phyloP scores from a whole-genome alignment of 257 asterid species.

The Solanum piurae region DNA sequence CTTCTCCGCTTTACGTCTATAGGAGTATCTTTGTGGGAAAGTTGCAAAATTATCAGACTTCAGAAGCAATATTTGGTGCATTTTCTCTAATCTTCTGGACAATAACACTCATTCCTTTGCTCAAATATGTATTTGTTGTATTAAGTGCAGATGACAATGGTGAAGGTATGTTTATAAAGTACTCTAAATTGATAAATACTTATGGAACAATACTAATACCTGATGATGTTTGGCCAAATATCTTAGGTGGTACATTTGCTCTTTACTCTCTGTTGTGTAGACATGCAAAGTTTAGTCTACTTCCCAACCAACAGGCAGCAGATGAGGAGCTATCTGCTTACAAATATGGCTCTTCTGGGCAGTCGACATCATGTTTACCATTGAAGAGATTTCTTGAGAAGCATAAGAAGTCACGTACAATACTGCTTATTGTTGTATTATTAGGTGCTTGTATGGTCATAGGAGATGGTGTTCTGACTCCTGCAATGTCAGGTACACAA shows the following conservation, averaged over 20 bases:
- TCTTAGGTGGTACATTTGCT: slow-evolving; percentile 92
- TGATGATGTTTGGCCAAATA: slow-evolving; percentile 17
- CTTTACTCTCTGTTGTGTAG: slow-evolving; percentile 89
- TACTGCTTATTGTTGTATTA: slow-evolving; percentile 69
- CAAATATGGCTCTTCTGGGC: slow-evolving; percentile 63
- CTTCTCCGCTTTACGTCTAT: slow-evolving; percentile 88
- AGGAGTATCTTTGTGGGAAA: slow-evolving; percentile 62
- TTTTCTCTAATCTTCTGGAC: slow-evolving; percentile 95
- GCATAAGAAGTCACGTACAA: slow-evolving; percentile 58
- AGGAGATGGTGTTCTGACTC: slow-evolving; percentile 54
- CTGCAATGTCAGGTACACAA: slow-evolving; percentile 58
- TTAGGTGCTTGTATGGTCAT: slow-evolving; percentile 51
- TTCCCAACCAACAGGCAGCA: slow-evolving; percentile 98
- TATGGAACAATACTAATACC: neutral
- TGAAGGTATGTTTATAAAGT: slow-evolving; percentile 50
- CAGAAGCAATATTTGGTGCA: slow-evolving; percentile 77
- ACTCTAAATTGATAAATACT: neutral
- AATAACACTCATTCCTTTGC: slow-evolving; percentile 80
- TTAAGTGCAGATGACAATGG: slow-evolving; percentile 85
- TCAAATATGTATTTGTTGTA: slow-evolving; percentile 60
- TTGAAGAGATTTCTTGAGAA: slow-evolving; percentile 74
- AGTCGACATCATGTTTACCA: slow-evolving; percentile 37
- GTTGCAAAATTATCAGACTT: slow-evolving; percentile 43
- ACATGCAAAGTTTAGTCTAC: slow-evolving; percentile 88
- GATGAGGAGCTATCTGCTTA: slow-evolving; percentile 89